Evolutionary conservation across 2,329 filamentous ascomycete genomes (phyloP), one percentile per base, ranked within the genome.

Genomic region (Pseudogymnoascus sp.): DNA sequence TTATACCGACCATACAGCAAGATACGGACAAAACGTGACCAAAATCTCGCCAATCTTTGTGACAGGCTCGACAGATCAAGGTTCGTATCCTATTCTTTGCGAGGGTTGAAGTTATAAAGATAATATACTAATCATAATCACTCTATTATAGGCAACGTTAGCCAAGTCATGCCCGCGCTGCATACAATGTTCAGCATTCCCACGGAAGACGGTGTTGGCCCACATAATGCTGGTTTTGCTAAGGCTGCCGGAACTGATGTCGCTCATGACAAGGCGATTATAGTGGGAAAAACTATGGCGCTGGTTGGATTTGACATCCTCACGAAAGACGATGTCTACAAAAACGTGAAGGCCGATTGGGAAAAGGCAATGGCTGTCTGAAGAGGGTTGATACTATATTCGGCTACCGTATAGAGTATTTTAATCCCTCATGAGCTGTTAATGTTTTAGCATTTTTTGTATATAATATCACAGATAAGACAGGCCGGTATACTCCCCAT

Each of bases 101-200:
- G 25, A 50, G 22, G 7, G 14, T 18, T 12, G 2, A 12, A 18
- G 8, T 9, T 6, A 54, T 11, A 18, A 33, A 18, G 28, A 33
- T 54, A 33, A 33, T 54, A 33, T 30, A 12, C 43, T 54, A 16
- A 54, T n/a, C n/a, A 30, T 9, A 9, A 14, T 33, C 14, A 30
- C 43, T 54, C 25, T 18, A 54, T 16, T n/a, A 18, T 85, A 71
- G 84, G 83, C 0, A 77, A 86, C 63, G 70, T 86, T 60, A 83
- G 79, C 65, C 79, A 85, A 66, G 79, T 75, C 1, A 77, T 85
- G 74, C 84, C 83, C 38, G 81, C 79, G 60, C 68, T 86, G 37
- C 80, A 76, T 61, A 73, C 76, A 1, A 77, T 78, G 6, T 85
- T 84, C 66, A 74, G 75, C 25, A 82, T 85, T 62, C 73, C 72